A percentile compares a stretch with the other conserved stretches of the same genome.
Evolutionary conservation across 2,329 filamentous ascomycete species (phyloP).

Genomic region (Aspergillus tubingensis): DNA sequence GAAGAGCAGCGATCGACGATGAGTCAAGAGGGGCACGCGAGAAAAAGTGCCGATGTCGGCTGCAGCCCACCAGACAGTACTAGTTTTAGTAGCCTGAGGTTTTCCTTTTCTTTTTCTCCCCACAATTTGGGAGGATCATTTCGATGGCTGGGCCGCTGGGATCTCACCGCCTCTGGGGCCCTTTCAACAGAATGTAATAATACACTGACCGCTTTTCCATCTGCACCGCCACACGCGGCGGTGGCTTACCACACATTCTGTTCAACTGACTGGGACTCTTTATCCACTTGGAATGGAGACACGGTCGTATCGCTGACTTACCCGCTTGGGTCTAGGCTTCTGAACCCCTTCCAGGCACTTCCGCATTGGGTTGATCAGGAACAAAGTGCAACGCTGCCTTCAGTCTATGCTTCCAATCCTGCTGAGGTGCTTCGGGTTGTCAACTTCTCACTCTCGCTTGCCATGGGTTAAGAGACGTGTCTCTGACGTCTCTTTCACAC

Average conservation of each 20-base stretch:
- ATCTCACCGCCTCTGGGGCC: too few species aligned
- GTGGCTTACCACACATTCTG: not conserved
- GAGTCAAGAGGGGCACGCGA: constrained; percentile 10
- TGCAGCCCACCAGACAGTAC: not conserved
- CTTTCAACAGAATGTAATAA: not conserved
- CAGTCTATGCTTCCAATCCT: not conserved
- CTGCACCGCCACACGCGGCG: not conserved
- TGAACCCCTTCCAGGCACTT: not conserved
- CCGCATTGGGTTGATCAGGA: not conserved
- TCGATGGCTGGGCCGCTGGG: too few species aligned
- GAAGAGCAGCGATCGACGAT: constrained; percentile 1
- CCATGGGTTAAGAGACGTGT: not conserved
- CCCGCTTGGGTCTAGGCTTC: constrained; percentile 1
- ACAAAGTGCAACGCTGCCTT: not conserved
- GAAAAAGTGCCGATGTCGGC: constrained; percentile 9
- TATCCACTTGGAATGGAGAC: too few species aligned
- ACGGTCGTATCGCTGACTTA: not conserved
- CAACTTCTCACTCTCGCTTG: not conserved
- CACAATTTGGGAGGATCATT: too few species aligned
- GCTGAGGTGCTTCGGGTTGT: not conserved
- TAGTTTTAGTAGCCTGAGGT: not conserved
- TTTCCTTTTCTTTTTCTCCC: too few species aligned
- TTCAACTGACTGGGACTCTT: not conserved
- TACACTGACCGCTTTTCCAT: not conserved
- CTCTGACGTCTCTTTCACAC: not conserved